Evolutionary conservation across 768 basidiomycete genomes (phyloP), one percentile per base, ranked within the genome.

Genomic region (Boletus sensibilis): DNA sequence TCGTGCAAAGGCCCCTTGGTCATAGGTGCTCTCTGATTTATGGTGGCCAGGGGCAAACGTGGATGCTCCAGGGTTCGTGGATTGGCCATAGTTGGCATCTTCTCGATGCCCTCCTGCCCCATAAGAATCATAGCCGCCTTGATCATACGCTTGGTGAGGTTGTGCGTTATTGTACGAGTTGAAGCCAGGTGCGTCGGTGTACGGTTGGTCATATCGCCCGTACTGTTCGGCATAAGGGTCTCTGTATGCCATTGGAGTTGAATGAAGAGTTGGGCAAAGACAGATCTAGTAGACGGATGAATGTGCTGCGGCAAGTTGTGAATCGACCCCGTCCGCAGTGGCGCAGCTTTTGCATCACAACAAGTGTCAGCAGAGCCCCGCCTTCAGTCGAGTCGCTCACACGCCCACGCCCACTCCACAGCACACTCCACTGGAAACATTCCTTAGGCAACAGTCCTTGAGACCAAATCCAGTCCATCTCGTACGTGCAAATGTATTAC

Each of bases 111-210:
- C 74, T 44, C 57, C 60, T 34, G 54, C 20, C 29, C 47, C 55
- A 18, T 72, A 63, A 12, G 68, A 18, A 39, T 72, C 69, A 31
- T 65, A 73, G 29, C 72, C 80, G 27, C 72, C 76, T 55, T 80
- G 80, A 54, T 83, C 82, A 63, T 86, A 83, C 0, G 80, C 73
- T 35, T 79, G 76, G 52, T 84, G 80, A 16, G 79, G 78, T 60
- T 76, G 75, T 42, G 68, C 60, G 33, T 64, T 57, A 56, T 62
- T 58, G 64, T 85, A 86, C 27, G 83, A 76, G 66, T 81, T 79
- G 65, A 76, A 79, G 35, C 67, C 68, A 3, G 72, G 64, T 20
- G 65, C 61, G 29, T 78, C 72, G 34, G 62, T 60, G 60, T 78
- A 77, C 42, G 68, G 69, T 25, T 65, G 63, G 57, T 70, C 59